A percentile compares a stretch with the other conserved stretches of the same genome.
These are phyloP conservation scores for Geotrichum phurueaensis DNA, from an alignment of 1,139 yeast genomes.

Conservation along the genomic window DNA sequence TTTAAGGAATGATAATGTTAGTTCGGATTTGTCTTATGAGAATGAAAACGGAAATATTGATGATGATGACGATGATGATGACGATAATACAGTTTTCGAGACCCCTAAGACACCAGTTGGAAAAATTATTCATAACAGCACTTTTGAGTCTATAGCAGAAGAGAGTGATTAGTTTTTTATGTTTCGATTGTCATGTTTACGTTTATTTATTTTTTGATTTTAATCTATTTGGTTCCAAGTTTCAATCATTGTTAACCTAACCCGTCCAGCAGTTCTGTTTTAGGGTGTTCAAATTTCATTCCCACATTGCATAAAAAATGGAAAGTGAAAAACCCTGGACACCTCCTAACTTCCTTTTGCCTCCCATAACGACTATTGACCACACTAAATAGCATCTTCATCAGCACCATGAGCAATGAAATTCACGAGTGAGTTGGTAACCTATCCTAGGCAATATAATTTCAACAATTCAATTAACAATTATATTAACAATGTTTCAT, in stretches of 20 bases:
- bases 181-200: not conserved
- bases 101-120: not conserved
- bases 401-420: constrained; percentile 20
- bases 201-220: not conserved
- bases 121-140: not conserved
- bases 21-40: not conserved
- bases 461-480: not conserved
- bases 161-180: constrained; percentile 1
- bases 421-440: constrained; percentile 21
- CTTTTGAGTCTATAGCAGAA: constrained; percentile 1
- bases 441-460: too few species aligned
- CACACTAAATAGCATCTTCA: too few species aligned
- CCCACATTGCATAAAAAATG: not conserved
- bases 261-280: not conserved
- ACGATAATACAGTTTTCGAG: not conserved
- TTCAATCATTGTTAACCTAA: not conserved
- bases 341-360: not conserved
- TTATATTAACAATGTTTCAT: not conserved
- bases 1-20: not conserved
- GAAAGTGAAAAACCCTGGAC: not conserved
- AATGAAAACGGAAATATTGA: not conserved
- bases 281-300: not conserved
- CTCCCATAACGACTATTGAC: not conserved
- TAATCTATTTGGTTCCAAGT: not conserved
- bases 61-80: not conserved